Conservation (phyloP, 169 alveolate genomes). For the Babesia gibsoni region DNA sequence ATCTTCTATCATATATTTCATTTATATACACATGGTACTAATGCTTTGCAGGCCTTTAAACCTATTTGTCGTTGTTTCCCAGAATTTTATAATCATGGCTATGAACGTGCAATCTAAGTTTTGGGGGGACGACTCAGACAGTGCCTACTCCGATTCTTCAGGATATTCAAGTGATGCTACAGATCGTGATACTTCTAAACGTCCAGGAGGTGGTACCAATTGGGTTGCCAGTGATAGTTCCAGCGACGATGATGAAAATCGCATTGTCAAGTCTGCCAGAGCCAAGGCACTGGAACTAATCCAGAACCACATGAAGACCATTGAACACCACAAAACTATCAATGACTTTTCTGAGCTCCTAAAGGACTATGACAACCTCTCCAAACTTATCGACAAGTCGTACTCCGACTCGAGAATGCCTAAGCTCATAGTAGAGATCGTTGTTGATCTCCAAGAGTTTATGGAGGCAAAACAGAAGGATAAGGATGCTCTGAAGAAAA, state of each 20-base stretch:
- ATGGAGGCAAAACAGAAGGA: slow-evolving; percentile 76
- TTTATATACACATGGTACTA: too few species aligned
- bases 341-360: slow-evolving; percentile 72
- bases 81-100: slow-evolving; percentile 7
- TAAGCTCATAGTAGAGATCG: slow-evolving; percentile 65
- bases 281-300: slow-evolving; percentile 78
- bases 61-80: too few species aligned
- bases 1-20: too few species aligned
- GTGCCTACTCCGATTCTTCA: slow-evolving; percentile 66
- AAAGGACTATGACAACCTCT: slow-evolving; percentile 77
- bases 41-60: too few species aligned
- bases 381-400: slow-evolving; percentile 75
- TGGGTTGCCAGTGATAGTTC: slow-evolving; percentile 79
- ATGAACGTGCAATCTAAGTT: slow-evolving; percentile 79
- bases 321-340: slow-evolving; percentile 73
- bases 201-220: slow-evolving; percentile 65
- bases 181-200: slow-evolving; percentile 56
- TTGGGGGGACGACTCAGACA: slow-evolving; percentile 84
- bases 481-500: slow-evolving; percentile 69
- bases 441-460: slow-evolving; percentile 71
- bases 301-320: slow-evolving; percentile 63
- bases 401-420: slow-evolving; percentile 65
- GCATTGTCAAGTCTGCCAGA: slow-evolving; percentile 79
- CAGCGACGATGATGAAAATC: slow-evolving; percentile 78
- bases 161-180: slow-evolving; percentile 67